Base-by-base conservation (phyloP, 441 rosid genomes). In the Populus hybrid region DNA sequence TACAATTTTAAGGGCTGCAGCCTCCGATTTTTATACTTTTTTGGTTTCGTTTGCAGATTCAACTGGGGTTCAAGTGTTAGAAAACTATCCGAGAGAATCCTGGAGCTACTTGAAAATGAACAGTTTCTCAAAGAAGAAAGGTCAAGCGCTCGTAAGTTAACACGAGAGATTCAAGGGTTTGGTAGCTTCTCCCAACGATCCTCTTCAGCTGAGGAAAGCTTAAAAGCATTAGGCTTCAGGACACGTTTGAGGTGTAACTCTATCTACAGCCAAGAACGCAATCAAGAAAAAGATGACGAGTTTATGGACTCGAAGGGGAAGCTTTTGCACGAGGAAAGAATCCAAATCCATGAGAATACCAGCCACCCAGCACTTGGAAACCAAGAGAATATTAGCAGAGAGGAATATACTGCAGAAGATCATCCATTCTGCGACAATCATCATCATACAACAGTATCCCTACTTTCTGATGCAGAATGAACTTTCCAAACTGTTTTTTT, bases 121-220 rank as follows among this genome's bases (percentile, higher is more conserved):
- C 34, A 42, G 38, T 80, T 87, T 73, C 87, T 86, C 12, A 85
- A 82, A 71, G 88, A 85, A 40, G 95, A 91, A 26, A 87, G 95
- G 73, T 77, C 79, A 61, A 86, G 85, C 85, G 86, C 87, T 71
- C 90, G 93, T 18, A 82, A 84, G 71, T 53, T 84, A 75, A 88
- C 85, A 28, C 69, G 84, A 72, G 94, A 84, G 71, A 90, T 92
- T 77, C 83, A 84, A 87, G 96, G 96, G n/a, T 90, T 87, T 9
- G 97, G 96, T 30, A 92, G 87, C 93, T 89, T 87, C 82, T 77
- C 61, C 46, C 81, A 82, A n/a, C 71, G 75, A 71, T 81, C 83
- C 1, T 76, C 80, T 35, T 35, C 78, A 23, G 63, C 10, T 6
- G 79, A 84, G 21, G 75, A 18, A 69, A 73, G 75, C 57, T 80